A percentile compares a stretch with the other conserved stretches of the same genome.
phyloP scores from a whole-genome alignment of 2,329 filamentous ascomycete genomes.

The Penicillium sp. region DNA sequence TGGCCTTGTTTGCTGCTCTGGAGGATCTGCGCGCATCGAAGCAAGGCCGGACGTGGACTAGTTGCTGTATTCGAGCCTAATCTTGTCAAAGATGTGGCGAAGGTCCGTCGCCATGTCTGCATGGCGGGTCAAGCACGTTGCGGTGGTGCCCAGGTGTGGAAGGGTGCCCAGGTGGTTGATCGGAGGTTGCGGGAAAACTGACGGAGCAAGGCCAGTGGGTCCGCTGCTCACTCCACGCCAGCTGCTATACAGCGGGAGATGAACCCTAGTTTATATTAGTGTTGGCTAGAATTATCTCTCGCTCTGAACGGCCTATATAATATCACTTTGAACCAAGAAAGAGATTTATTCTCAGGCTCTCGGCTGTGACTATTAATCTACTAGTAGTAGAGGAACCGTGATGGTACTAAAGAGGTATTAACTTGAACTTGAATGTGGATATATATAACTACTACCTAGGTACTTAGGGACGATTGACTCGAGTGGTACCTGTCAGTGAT shows the following conservation, averaged over 20 bases:
- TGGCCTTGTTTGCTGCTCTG: conserved; percentile 32
- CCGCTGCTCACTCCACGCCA: neutral
- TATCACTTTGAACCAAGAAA: no score
- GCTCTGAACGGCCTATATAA: no score
- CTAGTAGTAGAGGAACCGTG: no score
- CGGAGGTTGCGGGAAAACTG: conserved; percentile 24
- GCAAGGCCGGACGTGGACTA: conserved; percentile 22
- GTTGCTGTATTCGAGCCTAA: conserved; percentile 30
- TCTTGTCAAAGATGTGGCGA: conserved; percentile 41
- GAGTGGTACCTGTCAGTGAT: no score
- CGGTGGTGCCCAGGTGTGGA: conserved; percentile 3
- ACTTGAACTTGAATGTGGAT: no score
- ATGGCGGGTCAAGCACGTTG: conserved; percentile 33
- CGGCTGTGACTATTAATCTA: no score
- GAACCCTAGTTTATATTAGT: no score
- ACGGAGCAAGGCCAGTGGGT: neutral
- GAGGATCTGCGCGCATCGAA: conserved; percentile 46
- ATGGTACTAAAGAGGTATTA: no score
- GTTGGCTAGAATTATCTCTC: no score
- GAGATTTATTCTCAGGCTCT: no score
- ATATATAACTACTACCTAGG: no score
- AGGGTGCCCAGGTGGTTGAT: conserved; percentile 9
- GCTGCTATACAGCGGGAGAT: neutral
- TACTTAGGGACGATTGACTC: no score
- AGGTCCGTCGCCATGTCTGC: conserved; percentile 46